These are phyloP conservation scores for Fraxinus anomala DNA, from an alignment of 257 asterid genomes.

Conservation along the genomic window DNA sequence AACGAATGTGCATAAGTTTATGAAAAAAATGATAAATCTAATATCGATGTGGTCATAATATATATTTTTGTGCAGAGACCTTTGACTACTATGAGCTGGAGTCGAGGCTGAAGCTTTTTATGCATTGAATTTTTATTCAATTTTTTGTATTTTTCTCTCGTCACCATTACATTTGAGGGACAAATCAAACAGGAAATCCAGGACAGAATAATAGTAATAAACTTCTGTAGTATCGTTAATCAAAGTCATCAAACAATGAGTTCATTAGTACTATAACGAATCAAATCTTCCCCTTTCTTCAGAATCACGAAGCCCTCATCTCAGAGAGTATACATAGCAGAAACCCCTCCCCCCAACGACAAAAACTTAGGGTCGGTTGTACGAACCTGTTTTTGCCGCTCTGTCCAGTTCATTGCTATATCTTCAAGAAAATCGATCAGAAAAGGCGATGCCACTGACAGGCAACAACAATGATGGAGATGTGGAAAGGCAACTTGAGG, in stretches of 20 bases:
- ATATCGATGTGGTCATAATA: too few relatives aligned
- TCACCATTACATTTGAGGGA: too few relatives aligned
- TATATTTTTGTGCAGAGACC: too few relatives aligned
- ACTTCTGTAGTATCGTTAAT: too few relatives aligned
- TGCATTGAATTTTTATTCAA: too few relatives aligned
- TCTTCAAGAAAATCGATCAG: neutral
- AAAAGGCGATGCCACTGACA: slow-evolving; percentile 19
- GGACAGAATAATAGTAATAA: too few relatives aligned
- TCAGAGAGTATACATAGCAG: neutral
- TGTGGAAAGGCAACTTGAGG: slow-evolving; percentile 25
- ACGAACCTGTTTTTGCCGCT: neutral
- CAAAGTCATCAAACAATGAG: neutral
- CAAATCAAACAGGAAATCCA: too few relatives aligned
- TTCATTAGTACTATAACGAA: neutral
- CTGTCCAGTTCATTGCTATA: neutral
- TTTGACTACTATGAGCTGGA: neutral
- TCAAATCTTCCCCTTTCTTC: neutral
- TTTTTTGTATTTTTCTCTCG: too few relatives aligned
- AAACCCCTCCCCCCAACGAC: too few relatives aligned
- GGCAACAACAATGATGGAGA: neutral
- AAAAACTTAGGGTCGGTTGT: too few relatives aligned
- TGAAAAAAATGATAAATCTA: too few relatives aligned
- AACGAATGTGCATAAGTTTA: too few relatives aligned
- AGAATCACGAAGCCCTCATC: neutral
- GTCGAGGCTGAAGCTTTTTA: neutral